phyloP scores from a whole-genome alignment of 2,329 filamentous ascomycete genomes.

The Chaetothyriales sp. region DNA sequence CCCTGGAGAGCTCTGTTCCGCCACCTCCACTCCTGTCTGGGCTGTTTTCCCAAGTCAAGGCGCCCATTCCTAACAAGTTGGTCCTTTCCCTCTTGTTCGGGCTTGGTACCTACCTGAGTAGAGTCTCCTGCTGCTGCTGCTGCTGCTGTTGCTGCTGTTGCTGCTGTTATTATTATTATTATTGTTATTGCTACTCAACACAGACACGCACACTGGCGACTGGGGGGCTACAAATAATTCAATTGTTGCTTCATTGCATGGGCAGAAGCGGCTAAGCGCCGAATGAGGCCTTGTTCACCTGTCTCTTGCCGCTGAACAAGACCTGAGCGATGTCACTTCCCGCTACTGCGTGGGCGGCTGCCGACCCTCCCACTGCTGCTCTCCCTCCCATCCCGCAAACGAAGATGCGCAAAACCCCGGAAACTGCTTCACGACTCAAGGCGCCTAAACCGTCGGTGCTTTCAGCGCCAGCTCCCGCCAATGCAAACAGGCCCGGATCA shows the following conservation, averaged over 20 bases:
- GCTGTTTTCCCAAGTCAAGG: neutral
- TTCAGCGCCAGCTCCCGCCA: slow-evolving; percentile 35
- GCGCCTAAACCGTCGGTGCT: slow-evolving; percentile 37
- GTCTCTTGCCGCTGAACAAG: neutral
- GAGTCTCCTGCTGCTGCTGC: neutral
- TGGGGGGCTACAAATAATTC: neutral
- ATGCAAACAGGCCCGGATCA: slow-evolving; percentile 42
- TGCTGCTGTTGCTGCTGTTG: too few relatives aligned
- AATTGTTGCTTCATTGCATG: neutral
- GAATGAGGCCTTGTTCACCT: neutral
- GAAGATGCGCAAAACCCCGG: slow-evolving; percentile 55
- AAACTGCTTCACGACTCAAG: slow-evolving; percentile 14
- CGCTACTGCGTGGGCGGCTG: slow-evolving; percentile 40
- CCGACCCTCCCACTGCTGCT: slow-evolving; percentile 57
- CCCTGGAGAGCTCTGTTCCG: neutral
- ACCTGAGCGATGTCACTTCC: slow-evolving; percentile 4
- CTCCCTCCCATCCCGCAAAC: slow-evolving; percentile 59
- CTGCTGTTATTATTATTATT: too few relatives aligned
- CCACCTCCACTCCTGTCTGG: neutral
- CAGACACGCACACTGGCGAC: neutral
- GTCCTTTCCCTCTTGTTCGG: neutral
- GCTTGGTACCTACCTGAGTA: neutral
- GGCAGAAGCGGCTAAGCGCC: neutral
- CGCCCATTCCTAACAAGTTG: neutral
- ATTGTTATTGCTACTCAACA: neutral